Evolutionary conservation across 371 early-diverging fungal species (phyloP), one percentile per base, ranked within the genome.

Genomic region (Rhizopus sp.): DNA sequence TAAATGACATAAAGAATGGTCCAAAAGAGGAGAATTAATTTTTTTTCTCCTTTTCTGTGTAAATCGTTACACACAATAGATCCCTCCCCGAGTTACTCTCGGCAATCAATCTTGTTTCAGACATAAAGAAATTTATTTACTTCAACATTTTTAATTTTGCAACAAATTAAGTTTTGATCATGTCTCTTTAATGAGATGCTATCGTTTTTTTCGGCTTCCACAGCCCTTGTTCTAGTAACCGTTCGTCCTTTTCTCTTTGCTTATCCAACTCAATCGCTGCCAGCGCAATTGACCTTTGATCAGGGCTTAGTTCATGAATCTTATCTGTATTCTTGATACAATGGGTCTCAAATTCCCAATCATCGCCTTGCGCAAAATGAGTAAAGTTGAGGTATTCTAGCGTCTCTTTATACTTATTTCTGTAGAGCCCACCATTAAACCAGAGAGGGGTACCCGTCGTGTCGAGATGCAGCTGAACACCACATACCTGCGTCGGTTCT

Each of bases 361-460:
- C 54, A 16, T 45, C 70, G 44, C 61, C 70, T 7, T 46, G 52
- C 5, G 58, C 65, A 31, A 30, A 67, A 42, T 70, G 67, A 0
- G 70, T 70, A 47, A 75, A 75, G 1, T 63, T 49, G 4, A 80
- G 65, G 23, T 80, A 63, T 8, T 65, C 64, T 3, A 54, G 51
- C 4, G 58, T 53, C 6, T 60, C 57, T 8, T 41, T 57, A 48
- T 80, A 62, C 54, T 80, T 80, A 62, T 80, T 68, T 35, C 77
- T 49, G 33, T 70, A 66, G 17, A 80, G 51, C 12, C 78, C 81
- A 7, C 78, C 80, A 52, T 80, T 80, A 57, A 70, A 75, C 80
- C 80, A 80, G 5, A 80, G 48, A 0, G 78, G 81, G 1, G 46
- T 49, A 2, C 62, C 62, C 1, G 57, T 42, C 2, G 68, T 57